Conservation (phyloP, 768 basidiomycete genomes). For the Boletus insuetus region DNA sequence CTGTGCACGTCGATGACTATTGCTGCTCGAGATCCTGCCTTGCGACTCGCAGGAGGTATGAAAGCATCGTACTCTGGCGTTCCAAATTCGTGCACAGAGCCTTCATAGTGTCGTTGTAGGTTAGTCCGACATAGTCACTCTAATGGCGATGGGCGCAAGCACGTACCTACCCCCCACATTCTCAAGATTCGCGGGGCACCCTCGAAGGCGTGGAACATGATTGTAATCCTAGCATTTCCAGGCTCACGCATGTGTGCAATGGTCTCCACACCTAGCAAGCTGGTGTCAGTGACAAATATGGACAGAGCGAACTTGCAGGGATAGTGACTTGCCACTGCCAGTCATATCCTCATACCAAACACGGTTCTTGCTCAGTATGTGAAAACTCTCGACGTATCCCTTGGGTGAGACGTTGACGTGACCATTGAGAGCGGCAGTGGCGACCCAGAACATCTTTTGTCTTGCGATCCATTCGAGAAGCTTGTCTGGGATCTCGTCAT, state of each 20-base stretch:
- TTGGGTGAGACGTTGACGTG: slow-evolving; percentile 72
- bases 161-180: slow-evolving; percentile 55
- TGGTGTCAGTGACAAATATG: neutral
- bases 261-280: slow-evolving; percentile 48
- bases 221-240: slow-evolving; percentile 55
- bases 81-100: slow-evolving; percentile 59
- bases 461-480: slow-evolving; percentile 54
- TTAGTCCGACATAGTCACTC: neutral
- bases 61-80: slow-evolving; percentile 56
- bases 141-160: neutral
- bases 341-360: slow-evolving; percentile 78
- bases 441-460: slow-evolving; percentile 74
- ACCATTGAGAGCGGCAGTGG: slow-evolving; percentile 61
- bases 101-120: slow-evolving; percentile 29
- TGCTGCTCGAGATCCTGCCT: slow-evolving; percentile 56
- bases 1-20: slow-evolving; percentile 61
- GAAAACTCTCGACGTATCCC: slow-evolving; percentile 58
- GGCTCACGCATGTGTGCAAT: slow-evolving; percentile 58
- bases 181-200: slow-evolving; percentile 58
- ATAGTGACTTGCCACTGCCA: slow-evolving; percentile 52
- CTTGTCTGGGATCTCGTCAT: slow-evolving; percentile 52
- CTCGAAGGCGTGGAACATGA: slow-evolving; percentile 61
- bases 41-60: slow-evolving; percentile 44
- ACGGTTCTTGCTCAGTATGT: slow-evolving; percentile 47
- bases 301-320: neutral